Conservation (phyloP, 2,329 filamentous ascomycete species). For the Alternaria triticina region DNA sequence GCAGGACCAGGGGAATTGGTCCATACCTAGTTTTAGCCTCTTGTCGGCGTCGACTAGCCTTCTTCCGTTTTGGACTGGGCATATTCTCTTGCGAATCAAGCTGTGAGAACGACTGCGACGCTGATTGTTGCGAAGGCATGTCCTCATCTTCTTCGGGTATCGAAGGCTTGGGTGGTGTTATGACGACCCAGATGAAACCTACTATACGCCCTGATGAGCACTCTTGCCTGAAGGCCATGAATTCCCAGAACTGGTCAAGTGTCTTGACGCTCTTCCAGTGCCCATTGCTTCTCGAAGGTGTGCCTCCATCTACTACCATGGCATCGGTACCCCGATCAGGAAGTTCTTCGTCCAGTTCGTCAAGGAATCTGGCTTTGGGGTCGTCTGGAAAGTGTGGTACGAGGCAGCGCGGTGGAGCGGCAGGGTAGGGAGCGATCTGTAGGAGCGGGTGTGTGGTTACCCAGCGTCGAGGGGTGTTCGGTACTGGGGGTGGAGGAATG, state of each 20-base stretch:
- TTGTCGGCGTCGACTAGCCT: constrained; percentile 22
- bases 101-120: constrained; percentile 25
- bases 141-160: constrained; percentile 42
- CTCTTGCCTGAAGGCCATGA: constrained; percentile 96
- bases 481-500: constrained; percentile 63
- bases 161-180: constrained; percentile 64
- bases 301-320: constrained; percentile 47
- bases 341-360: constrained; percentile 86
- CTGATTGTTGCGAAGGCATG: constrained; percentile 32
- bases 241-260: constrained; percentile 95
- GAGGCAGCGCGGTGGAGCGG: constrained; percentile 79
- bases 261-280: constrained; percentile 84
- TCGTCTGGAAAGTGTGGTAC: constrained; percentile 94
- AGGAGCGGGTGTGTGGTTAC: constrained; percentile 72
- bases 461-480: constrained; percentile 53
- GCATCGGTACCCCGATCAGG: constrained; percentile 56
- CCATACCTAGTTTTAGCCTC: constrained; percentile 55
- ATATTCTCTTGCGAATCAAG: constrained; percentile 23
- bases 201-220: constrained; percentile 92
- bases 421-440: constrained; percentile 71
- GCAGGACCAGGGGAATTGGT: constrained; percentile 67
- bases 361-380: constrained; percentile 86
- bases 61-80: constrained; percentile 20
- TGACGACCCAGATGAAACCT: constrained; percentile 92
- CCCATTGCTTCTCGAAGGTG: constrained; percentile 61